These are phyloP conservation scores for Lavandula angustifolia DNA, from an alignment of 257 asterid genomes.

Conservation along the genomic window DNA sequence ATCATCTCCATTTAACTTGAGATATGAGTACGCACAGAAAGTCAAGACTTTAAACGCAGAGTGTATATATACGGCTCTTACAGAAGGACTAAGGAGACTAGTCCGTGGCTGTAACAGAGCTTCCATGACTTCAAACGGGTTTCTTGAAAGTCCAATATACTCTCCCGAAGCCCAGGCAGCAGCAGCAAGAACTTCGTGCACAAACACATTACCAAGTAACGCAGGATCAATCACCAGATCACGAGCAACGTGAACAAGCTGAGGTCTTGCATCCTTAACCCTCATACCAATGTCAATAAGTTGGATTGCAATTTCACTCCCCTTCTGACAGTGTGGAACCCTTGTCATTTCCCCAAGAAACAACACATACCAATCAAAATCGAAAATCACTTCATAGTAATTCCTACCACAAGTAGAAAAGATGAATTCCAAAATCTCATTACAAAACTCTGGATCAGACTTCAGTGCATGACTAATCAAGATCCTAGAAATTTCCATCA, in stretches of 20 bases:
- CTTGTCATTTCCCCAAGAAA: constrained; percentile 91
- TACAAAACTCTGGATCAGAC: constrained; percentile 89
- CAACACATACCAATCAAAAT: constrained; percentile 89
- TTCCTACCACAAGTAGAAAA: constrained; percentile 70
- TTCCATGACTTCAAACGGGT: constrained; percentile 84
- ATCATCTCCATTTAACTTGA: constrained; percentile 47
- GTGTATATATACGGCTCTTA: constrained; percentile 79
- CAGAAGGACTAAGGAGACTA: constrained; percentile 66
- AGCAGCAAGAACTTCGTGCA: constrained; percentile 74
- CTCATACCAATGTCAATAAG: constrained; percentile 90
- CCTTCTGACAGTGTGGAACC: constrained; percentile 85
- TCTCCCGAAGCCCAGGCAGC: constrained; percentile 94
- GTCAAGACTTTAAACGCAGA: constrained; percentile 76
- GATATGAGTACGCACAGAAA: constrained; percentile 57
- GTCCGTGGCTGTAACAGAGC: constrained; percentile 89
- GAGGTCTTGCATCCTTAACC: constrained; percentile 87
- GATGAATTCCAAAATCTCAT: constrained; percentile 78
- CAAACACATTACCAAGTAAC: constrained; percentile 72
- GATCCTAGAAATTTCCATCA: constrained; percentile 72
- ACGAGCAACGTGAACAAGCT: constrained; percentile 84
- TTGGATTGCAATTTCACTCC: constrained; percentile 74
- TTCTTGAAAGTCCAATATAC: constrained; percentile 77
- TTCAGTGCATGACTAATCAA: constrained; percentile 80
- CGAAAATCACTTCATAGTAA: constrained; percentile 69
- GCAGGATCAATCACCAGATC: constrained; percentile 93